Evolutionary conservation across 768 basidiomycete species (phyloP), one percentile per base, ranked within the genome.

Genomic region (Mycena polygramma): DNA sequence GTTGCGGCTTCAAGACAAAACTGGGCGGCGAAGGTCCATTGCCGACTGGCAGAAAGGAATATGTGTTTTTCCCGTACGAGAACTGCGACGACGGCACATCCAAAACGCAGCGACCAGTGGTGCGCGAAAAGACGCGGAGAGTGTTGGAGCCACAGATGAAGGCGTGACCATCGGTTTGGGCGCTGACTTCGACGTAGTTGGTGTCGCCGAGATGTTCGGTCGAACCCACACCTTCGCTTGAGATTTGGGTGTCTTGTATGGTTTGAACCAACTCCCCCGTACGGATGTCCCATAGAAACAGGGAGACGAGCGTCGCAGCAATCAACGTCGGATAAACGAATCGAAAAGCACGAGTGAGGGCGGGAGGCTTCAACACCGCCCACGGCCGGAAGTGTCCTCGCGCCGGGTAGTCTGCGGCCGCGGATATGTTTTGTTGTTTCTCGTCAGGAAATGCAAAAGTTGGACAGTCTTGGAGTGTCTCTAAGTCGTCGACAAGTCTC

Each of bases 321-420:
- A 92, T 79, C 9, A 95, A 80, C 14, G 84, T 87, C 2, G 93
- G 93, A 75, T 91, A 91, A 10, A 89, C 89, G 68, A 93, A 88
- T 19, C 92, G 87, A 78, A 87, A 94, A 0, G 92, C 92, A 4
- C 81, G 76, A 4, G 84, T 83, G 10, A 62, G 39, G 30, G 77
- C 82, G 7, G 90, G 89, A 57, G 85, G 79, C 6, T 75, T 76
- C 14, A 94, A 79, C 26, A 90, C 78, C 0, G 89, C 88, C 87
- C 90, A 92, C 0, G 92, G 88, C 36, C 77, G 81, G 76, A 94
- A 94, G 59, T 86, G 87, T 0, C 90, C 91, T 9, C 81, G 80
- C 1, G 63, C 67, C 3, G 65, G 58, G 52, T 45, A 63, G 55
- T 61, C 30, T 39, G 63, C 68, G 59, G 58, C 71, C 45, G 60